These are phyloP conservation scores for Ophiostoma himal-ulmi DNA, from an alignment of 2,329 filamentous ascomycete genomes.

Conservation along the genomic window DNA sequence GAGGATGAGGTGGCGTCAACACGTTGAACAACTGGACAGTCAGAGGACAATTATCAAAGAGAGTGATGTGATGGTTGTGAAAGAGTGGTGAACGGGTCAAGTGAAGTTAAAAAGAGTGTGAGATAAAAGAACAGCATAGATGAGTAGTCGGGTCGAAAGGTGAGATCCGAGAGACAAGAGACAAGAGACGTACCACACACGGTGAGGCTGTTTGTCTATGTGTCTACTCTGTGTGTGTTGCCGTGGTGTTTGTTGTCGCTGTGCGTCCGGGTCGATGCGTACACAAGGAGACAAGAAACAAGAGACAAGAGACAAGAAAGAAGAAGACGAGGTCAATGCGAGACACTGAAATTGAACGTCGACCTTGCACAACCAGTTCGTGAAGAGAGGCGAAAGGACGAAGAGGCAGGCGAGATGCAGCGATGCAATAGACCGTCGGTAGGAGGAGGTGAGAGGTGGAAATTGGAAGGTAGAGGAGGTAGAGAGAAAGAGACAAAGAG, in stretches of 20 bases:
- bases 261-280: slow-evolving; percentile 16
- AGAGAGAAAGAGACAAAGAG: neutral
- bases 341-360: neutral
- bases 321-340: slow-evolving; percentile 3
- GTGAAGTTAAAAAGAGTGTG: neutral
- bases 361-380: slow-evolving; percentile 10
- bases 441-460: neutral
- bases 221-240: slow-evolving; percentile 13
- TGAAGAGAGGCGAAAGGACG: neutral
- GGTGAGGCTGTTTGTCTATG: neutral
- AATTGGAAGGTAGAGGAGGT: neutral
- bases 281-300: neutral
- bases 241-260: slow-evolving; percentile 1
- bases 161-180: slow-evolving; percentile 4
- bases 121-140: neutral
- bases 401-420: slow-evolving; percentile 10
- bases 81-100: neutral
- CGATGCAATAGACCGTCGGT: slow-evolving; percentile 4
- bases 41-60: neutral
- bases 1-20: neutral
- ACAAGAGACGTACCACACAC: slow-evolving; percentile 10
- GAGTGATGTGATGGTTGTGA: neutral
- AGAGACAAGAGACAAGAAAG: neutral
- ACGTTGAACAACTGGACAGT: neutral
- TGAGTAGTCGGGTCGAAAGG: neutral